Evolutionary conservation across 306 rosid genomes (phyloP).

Genomic region (Cicer judaicum): DNA sequence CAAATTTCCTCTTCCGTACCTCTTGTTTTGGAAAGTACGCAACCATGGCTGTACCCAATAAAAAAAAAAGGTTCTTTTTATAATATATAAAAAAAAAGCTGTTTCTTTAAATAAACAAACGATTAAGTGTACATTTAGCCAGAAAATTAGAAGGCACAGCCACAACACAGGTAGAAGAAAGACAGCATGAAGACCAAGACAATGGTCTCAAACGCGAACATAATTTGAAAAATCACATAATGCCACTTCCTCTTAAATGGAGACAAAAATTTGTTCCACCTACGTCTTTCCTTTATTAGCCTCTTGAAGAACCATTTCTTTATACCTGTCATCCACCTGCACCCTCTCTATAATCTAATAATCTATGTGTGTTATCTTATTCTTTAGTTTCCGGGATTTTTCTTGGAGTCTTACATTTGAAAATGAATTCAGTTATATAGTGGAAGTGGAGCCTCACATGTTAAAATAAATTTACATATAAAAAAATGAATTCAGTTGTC

Average conservation of each 20-base stretch:
- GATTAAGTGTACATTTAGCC: no score
- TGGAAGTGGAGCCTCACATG: conserved; percentile 17
- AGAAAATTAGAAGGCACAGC: conserved; percentile 63
- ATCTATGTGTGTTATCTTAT: not conserved
- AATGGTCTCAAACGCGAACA: conserved; percentile 64
- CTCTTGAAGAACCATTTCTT: conserved; percentile 63
- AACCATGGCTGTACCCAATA: no score
- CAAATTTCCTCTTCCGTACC: no score
- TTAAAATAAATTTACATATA: no score
- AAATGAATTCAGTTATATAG: conserved; percentile 15
- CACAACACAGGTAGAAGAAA: conserved; percentile 70
- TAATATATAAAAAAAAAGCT: no score
- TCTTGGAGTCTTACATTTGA: not conserved
- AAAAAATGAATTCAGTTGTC: not conserved
- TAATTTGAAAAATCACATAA: conserved; percentile 61
- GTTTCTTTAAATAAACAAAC: no score
- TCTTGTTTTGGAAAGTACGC: no score
- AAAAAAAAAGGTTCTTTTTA: no score
- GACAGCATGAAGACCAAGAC: conserved; percentile 53
- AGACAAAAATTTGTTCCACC: conserved; percentile 52
- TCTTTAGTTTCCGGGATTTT: not conserved
- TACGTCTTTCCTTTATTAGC: conserved; percentile 51
- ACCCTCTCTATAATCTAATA: not conserved
- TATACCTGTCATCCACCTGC: conserved; percentile 38
- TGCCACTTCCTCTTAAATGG: conserved; percentile 59